Evolutionary conservation across 768 basidiomycete genomes (phyloP), one percentile per base, ranked within the genome.

Genomic region (Leccinum sublutescens): DNA sequence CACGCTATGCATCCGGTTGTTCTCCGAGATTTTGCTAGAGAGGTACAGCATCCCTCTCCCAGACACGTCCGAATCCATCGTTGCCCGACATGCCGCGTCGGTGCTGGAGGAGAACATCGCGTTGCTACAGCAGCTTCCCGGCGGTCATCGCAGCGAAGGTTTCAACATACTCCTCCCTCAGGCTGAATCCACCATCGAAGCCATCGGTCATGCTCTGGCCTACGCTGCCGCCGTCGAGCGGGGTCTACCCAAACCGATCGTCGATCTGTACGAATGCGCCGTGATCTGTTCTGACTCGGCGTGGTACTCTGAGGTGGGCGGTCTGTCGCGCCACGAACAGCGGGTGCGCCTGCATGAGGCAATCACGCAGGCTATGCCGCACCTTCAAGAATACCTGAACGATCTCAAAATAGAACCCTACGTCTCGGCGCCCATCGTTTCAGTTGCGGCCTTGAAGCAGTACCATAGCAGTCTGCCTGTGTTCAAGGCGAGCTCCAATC

Each of bases 161-260:
- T 85, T 84, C 71, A 82, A 83, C 67, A 75, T 82, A 53, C 70
- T 86, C 58, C 78, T 87, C 56, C 86, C 84, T 5, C 81, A 82
- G 66, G 80, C 84, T 5, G 79, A 82, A 53, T 58, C 60, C 17
- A 76, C 81, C 5, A 68, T 87, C 52, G 81, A 85, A 72, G 81
- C 85, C 17, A 81, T 87, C 45, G 86, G 86, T 3, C 83, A 86
- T 64, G 81, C 84, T 17, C 74, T 84, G 48, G 83, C 85, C 4
- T 85, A 86, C 64, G 80, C 84, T 5, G 81, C 81, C 14, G 85
- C 79, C n/a, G 58, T 79, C 50, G 71, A 73, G 34, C 73, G 75
- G 9, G 76, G 74, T 4, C 65, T 86, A 27, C 79, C 80, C 3
- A 71, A 75, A 61, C 75, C 77, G 17, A 75, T 88, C 31, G 72